Evolutionary conservation across 108 stramenopile species (phyloP).

Genomic region (Nitzschia sp.): DNA sequence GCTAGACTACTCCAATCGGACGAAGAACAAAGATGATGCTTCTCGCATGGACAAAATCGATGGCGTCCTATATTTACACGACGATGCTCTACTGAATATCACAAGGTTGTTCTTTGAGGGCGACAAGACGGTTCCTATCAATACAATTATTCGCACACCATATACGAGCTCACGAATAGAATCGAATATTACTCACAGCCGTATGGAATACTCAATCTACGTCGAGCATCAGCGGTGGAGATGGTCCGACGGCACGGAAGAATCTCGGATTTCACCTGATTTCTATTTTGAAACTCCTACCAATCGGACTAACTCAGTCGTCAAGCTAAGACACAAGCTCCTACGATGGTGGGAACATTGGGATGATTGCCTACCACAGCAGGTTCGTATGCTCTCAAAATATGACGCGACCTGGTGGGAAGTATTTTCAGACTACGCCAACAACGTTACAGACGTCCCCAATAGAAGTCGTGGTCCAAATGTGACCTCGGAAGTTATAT

Average conservation of each 20-base stretch:
- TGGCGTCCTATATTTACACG: background rate
- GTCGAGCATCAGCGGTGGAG: background rate
- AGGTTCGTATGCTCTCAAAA: background rate
- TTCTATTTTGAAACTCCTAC: too few relatives aligned
- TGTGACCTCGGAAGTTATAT: too few relatives aligned
- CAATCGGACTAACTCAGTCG: background rate
- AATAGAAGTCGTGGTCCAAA: too few relatives aligned
- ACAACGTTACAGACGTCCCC: too few relatives aligned
- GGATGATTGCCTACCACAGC: background rate
- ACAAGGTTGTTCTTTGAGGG: background rate
- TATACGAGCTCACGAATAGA: too few relatives aligned
- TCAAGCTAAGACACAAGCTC: background rate
- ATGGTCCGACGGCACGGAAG: background rate
- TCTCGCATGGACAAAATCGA: background rate
- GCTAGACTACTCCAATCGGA: background rate
- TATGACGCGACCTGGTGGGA: background rate
- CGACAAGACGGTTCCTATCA: background rate
- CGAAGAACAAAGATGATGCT: background rate
- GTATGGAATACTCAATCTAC: background rate
- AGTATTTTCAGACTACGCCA: background rate
- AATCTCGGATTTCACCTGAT: background rate
- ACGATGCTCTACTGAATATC: slow-evolving; percentile 1
- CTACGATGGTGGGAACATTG: background rate
- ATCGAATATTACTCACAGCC: background rate
- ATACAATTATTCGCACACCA: background rate